Base-by-base conservation (phyloP, 1,284 basidiomycete genomes). In the Pisolithus thermaeus region DNA sequence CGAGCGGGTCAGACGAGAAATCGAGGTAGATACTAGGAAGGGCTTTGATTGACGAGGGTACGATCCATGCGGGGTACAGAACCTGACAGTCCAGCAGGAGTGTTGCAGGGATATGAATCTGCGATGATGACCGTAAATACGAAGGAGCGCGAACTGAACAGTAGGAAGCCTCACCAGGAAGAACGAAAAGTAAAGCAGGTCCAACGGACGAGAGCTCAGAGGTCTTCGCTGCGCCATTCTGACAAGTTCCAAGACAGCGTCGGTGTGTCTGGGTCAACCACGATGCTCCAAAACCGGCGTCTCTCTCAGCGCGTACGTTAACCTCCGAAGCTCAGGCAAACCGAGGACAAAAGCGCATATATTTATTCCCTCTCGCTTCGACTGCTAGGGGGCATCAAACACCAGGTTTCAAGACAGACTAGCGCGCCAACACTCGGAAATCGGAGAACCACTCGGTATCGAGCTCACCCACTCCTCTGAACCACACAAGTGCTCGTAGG, bases 71-170 rank as follows among this genome's bases (percentile, higher is more conserved):
- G 3, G 86, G 85, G 57, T 84, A 85, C n/a, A 90, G 50, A 3
- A 76, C 68, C 64, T 90, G 87, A n/a, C 83, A 63, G 62, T 90
- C 87, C 30, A 89, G 63, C 23, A 86, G 61, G 3, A 89, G 59
- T 2, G 85, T 80, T 3, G 81, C 79, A 1, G 80, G 77, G 16
- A 88, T 70, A 59, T 90, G 87, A 2, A 79, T 69, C 81, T 86
- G 44, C 22, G 49, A 22, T 37, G 14, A 27, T 42, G n/a, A 35
- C 40, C 23, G 14, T 40, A 37, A 27, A 30, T 22, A 18, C 35
- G 43, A 47, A 50, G 5, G 25, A 30, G 32, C 18, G 42, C 12
- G 12, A 38, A n/a, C 9, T 22, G 27, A 25, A 41, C 20, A 4
- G 7, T 20, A 30, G 11, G 27, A 27, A 35, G 11, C 55, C 78